phyloP scores from a whole-genome alignment of 208 protist species.

The Plasmodiophora brassicae region DNA sequence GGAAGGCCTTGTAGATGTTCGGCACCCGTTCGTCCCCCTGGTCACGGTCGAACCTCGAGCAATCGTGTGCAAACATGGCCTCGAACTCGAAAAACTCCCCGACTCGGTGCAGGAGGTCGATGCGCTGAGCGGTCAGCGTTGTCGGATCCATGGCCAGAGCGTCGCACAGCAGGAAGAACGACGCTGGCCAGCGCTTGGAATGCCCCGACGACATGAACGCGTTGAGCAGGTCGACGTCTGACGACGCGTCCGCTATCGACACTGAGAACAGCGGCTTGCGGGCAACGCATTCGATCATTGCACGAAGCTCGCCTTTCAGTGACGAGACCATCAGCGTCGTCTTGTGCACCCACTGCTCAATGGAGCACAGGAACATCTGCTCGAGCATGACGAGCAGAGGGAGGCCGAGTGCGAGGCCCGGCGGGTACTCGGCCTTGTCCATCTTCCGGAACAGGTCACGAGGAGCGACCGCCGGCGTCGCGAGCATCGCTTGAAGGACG shows the following conservation, averaged over 20 bases:
- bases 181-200: not conserved
- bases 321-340: not conserved
- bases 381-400: not conserved
- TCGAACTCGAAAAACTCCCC: not conserved
- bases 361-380: not conserved
- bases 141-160: not conserved
- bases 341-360: not conserved
- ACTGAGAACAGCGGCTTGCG: not conserved
- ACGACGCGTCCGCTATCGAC: not conserved
- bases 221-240: not conserved
- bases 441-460: not conserved
- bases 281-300: not conserved
- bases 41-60: not conserved
- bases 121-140: not conserved
- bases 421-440: not conserved
- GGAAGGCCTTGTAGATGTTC: not conserved
- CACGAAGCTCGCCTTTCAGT: not conserved
- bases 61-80: not conserved
- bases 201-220: not conserved
- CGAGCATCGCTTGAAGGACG: not conserved
- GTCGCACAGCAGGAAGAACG: not conserved
- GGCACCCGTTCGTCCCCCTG: not conserved
- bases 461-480: not conserved
- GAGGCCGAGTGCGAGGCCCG: not conserved
- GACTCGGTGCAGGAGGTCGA: not conserved